Percentiles rank a stretch among this genome's conserved stretches.
These are phyloP conservation scores for Tuber borchii DNA, from an alignment of 495 filamentous ascomycete species.

Conservation along the genomic window DNA sequence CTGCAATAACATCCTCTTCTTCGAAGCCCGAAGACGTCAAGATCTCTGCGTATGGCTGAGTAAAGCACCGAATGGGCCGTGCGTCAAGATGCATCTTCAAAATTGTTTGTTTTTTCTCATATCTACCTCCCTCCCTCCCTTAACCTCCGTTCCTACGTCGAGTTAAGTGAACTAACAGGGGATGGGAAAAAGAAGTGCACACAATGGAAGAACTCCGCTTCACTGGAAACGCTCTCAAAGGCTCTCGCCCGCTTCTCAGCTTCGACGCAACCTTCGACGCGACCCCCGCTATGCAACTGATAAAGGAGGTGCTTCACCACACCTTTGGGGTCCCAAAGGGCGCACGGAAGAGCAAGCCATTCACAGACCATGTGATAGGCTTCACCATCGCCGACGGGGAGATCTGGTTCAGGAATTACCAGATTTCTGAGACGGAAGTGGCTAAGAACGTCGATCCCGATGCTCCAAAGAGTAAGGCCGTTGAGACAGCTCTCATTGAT, in stretches of 20 bases:
- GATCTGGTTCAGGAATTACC: slow-evolving; percentile 93
- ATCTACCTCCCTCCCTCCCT: too few species aligned
- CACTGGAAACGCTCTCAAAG: slow-evolving; percentile 92
- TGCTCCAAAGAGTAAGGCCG: slow-evolving; percentile 32
- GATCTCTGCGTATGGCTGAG: slow-evolving; percentile 91
- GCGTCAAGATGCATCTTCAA: slow-evolving; percentile 75
- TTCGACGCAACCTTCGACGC: slow-evolving; percentile 82
- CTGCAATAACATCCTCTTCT: slow-evolving; percentile 96
- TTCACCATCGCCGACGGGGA: slow-evolving; percentile 91
- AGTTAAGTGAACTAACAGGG: not conserved
- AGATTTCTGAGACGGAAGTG: slow-evolving; percentile 63
- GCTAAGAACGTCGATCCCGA: slow-evolving; percentile 44
- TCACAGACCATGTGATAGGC: slow-evolving; percentile 87
- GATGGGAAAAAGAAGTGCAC: slow-evolving; percentile 51
- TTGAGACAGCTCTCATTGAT: slow-evolving; percentile 71
- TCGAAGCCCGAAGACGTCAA: slow-evolving; percentile 89
- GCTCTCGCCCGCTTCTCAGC: slow-evolving; percentile 84
- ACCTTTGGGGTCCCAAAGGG: slow-evolving; percentile 90
- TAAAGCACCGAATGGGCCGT: slow-evolving; percentile 91
- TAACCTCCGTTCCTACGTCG: not conserved
- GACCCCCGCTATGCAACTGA: slow-evolving; percentile 62
- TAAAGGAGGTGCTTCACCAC: too few species aligned
- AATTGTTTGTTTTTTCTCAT: slow-evolving; percentile 46
- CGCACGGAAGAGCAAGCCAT: slow-evolving; percentile 84
- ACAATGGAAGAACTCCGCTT: slow-evolving; percentile 96